These are phyloP conservation scores for Postia placenta DNA, from an alignment of 768 basidiomycete genomes.

Conservation along the genomic window DNA sequence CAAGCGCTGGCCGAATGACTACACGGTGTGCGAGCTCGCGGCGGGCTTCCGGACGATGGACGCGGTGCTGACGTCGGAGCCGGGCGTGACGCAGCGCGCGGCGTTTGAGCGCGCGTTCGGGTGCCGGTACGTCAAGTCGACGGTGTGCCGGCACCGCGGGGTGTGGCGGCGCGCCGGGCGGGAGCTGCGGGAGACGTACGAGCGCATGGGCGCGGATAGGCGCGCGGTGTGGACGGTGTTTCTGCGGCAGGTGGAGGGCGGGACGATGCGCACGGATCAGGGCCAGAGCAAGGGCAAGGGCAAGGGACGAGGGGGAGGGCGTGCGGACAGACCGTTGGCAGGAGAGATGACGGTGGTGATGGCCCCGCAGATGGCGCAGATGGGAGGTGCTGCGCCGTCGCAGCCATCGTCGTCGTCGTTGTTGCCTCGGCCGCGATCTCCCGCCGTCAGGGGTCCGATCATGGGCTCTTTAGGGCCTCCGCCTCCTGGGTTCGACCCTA, in stretches of 20 bases:
- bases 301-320: too few relatives aligned
- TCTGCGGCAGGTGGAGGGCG: conserved; percentile 32
- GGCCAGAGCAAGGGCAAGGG: too few relatives aligned
- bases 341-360: conserved; percentile 9
- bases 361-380: conserved; percentile 3
- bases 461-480: conserved; percentile 25
- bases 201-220: conserved; percentile 48
- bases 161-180: conserved; percentile 56
- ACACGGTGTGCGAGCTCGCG: conserved; percentile 61
- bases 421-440: too few relatives aligned
- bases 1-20: conserved; percentile 76
- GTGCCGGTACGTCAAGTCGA: conserved; percentile 67
- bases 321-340: conserved; percentile 13
- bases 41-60: conserved; percentile 51
- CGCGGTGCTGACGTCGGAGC: conserved; percentile 25
- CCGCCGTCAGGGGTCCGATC: conserved; percentile 15
- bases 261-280: conserved; percentile 9
- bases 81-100: conserved; percentile 51
- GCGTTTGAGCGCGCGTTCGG: conserved; percentile 71
- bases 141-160: conserved; percentile 65
- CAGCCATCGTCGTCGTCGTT: too few relatives aligned
- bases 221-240: conserved; percentile 66
- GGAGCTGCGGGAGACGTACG: conserved; percentile 43
- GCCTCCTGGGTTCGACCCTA: conserved; percentile 10
- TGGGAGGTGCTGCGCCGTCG: neutral